Percentiles rank a stretch among this genome's conserved stretches.
These are phyloP conservation scores for Orbilia blumenaviensis DNA, from an alignment of 2,329 filamentous ascomycete species.

Conservation along the genomic window DNA sequence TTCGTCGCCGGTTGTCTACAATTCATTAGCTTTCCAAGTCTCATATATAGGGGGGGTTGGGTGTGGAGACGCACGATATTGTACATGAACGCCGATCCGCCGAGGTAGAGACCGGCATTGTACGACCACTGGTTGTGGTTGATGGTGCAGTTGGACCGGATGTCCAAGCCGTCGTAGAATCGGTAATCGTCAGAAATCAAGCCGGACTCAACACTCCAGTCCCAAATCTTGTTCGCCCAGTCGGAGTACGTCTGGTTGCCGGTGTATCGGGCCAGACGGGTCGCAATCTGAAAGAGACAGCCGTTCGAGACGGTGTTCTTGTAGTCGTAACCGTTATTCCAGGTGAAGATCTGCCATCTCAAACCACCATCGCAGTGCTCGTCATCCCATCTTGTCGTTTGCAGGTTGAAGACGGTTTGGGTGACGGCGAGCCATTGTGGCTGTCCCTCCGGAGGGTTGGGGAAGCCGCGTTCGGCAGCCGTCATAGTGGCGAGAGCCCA, in stretches of 20 bases:
- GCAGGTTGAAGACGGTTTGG: slow-evolving; percentile 76
- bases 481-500: slow-evolving; percentile 75
- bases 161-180: slow-evolving; percentile 71
- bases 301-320: slow-evolving; percentile 77
- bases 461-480: slow-evolving; percentile 74
- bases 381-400: slow-evolving; percentile 75
- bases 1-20: slow-evolving; percentile 62
- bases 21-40: slow-evolving; percentile 12
- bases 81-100: slow-evolving; percentile 72
- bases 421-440: slow-evolving; percentile 74
- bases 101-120: slow-evolving; percentile 72
- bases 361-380: slow-evolving; percentile 75
- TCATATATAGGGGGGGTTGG: not conserved
- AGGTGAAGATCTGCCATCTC: slow-evolving; percentile 81
- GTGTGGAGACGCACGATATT: slow-evolving; percentile 64
- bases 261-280: slow-evolving; percentile 80
- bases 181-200: slow-evolving; percentile 68
- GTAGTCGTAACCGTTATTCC: slow-evolving; percentile 81
- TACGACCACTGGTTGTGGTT: slow-evolving; percentile 72
- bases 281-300: slow-evolving; percentile 74
- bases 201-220: slow-evolving; percentile 70
- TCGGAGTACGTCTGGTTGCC: slow-evolving; percentile 79
- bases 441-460: slow-evolving; percentile 68
- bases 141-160: slow-evolving; percentile 66
- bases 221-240: slow-evolving; percentile 77